Evolutionary conservation across 2,329 filamentous ascomycete species (phyloP), one percentile per base, ranked within the genome.

Genomic region (Zalaria obscura): DNA sequence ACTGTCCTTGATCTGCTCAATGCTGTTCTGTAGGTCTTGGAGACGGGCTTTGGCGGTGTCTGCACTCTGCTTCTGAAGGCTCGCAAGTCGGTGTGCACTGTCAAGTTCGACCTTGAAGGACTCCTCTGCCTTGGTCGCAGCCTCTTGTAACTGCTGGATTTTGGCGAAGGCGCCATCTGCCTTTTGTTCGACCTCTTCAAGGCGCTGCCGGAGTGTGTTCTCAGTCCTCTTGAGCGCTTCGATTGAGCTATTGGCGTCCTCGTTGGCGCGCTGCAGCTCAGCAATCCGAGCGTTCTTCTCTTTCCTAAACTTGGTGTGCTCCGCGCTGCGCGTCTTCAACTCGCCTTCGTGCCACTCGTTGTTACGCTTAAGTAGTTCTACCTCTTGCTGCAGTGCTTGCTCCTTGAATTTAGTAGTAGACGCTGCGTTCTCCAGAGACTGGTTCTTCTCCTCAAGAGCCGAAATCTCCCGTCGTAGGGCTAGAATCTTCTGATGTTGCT

Each of bases 321-420:
- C 91, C 5, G 80, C 76, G 47, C 76, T 80, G 65, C 94, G 93
- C 0, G 84, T 88, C 66, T 93, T 89, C 25, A 96, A 73, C 60
- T 98, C 91, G 35, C 73, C 78, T 55, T 95, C 86, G 42, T 91
- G 81, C 83, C 87, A 98, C 52, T 96, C 89, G 49, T 85, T 84
- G 65, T 87, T 94, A 54, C 82, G 83, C 58, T 86, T 87, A 11
- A 89, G 77, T 42, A 93, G 70, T 35, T 93, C 86, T 31, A 96
- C 72, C 59, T 96, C 88, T 59, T 95, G 88, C 60, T 91, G 80
- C 8, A 96, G 68, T 27, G 79, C 83, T 56, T 95, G 86, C 59
- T 95, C 87, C 48, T 84, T 80, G 67, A 93, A 95, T 53, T 87
- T 93, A 47, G 87, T 78, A 44, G 78, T 85, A 34, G 80, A 85